Percentiles rank a stretch among this genome's conserved stretches.
Conservation (phyloP, 352 stramenopile species). For the Phytophthora pinifolia region DNA sequence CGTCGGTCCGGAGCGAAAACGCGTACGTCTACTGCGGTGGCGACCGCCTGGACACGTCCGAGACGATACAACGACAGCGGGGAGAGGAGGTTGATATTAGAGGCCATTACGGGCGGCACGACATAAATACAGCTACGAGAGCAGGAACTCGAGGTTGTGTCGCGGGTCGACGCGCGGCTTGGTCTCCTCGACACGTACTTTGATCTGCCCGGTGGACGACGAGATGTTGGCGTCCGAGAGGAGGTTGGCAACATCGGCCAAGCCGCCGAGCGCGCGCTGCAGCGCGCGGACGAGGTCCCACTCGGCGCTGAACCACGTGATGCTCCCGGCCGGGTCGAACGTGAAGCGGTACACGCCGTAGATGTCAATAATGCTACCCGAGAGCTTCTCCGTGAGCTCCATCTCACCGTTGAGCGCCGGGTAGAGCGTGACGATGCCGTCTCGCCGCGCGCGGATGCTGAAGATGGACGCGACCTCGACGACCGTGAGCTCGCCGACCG, state of each 20-base stretch:
- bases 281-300: conserved; percentile 56
- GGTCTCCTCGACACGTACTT: conserved; percentile 7
- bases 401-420: conserved; percentile 41
- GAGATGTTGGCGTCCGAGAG: conserved; percentile 55
- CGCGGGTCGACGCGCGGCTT: conserved; percentile 24
- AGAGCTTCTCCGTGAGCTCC: conserved; percentile 51
- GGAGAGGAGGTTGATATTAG: conserved; percentile 15
- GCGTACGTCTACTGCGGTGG: too few relatives aligned
- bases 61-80: conserved; percentile 5
- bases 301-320: conserved; percentile 58
- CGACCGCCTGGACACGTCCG: not conserved
- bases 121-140: conserved; percentile 40
- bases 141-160: conserved; percentile 46
- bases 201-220: conserved; percentile 54
- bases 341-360: conserved; percentile 50
- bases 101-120: conserved; percentile 18
- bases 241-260: conserved; percentile 39
- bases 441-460: conserved; percentile 36
- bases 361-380: conserved; percentile 40
- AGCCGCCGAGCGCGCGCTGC: conserved; percentile 36
- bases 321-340: conserved; percentile 37
- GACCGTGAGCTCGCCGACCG: conserved; percentile 41
- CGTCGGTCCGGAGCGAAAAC: too few relatives aligned
- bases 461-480: conserved; percentile 44
- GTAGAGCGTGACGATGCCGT: conserved; percentile 46